phyloP scores from a whole-genome alignment of 1,284 basidiomycete genomes.

The Pholiota adiposa region DNA sequence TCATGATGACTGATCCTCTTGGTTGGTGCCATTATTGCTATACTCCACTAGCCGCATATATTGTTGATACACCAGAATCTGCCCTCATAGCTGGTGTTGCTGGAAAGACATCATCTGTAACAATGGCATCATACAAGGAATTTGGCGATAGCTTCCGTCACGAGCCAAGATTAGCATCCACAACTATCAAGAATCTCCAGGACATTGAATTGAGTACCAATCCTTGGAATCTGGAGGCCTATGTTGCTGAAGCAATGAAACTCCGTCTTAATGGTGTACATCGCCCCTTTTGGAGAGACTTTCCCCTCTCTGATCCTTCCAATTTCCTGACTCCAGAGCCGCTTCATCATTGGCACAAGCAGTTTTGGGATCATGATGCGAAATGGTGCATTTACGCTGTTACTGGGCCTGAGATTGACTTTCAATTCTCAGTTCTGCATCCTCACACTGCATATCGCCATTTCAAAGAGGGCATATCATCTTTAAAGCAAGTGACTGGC shows the following conservation, averaged over 20 bases:
- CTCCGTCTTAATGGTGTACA: conserved; percentile 32
- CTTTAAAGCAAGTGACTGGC: conserved; percentile 34
- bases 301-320: conserved; percentile 25
- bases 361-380: conserved; percentile 28
- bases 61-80: background rate
- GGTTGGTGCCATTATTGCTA: background rate
- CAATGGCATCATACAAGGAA: conserved; percentile 16
- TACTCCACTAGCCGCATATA: background rate
- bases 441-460: conserved; percentile 23
- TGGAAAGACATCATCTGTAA: background rate
- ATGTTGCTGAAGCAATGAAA: conserved; percentile 15
- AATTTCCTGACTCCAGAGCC: conserved; percentile 31
- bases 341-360: conserved; percentile 36
- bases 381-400: conserved; percentile 32
- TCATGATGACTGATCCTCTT: background rate
- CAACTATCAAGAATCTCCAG: conserved; percentile 24
- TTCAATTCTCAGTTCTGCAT: conserved; percentile 29
- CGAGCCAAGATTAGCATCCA: conserved; percentile 17
- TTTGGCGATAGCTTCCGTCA: conserved; percentile 32
- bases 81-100: background rate
- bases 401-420: conserved; percentile 28
- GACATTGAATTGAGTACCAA: conserved; percentile 9
- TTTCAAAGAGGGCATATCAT: conserved; percentile 30
- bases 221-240: conserved; percentile 24
- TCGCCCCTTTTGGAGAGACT: conserved; percentile 34